Evolutionary conservation across 1,139 yeast genomes (phyloP), one percentile per base, ranked within the genome.

Genomic region (Wickerhamiella infanticola): DNA sequence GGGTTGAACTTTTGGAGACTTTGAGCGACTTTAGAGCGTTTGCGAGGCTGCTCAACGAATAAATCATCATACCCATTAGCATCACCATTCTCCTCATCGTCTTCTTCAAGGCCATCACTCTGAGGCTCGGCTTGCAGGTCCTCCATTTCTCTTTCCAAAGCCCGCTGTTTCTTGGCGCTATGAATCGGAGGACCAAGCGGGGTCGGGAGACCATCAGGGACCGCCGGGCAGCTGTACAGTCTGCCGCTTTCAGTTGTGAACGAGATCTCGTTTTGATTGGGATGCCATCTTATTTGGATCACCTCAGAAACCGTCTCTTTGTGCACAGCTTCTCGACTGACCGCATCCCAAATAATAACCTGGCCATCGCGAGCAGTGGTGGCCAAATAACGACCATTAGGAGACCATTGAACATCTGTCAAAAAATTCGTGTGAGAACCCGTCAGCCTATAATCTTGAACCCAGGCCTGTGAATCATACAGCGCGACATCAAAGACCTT

Each of bases 351-450:
- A n/a, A 83, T 58, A 7, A 71, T 60, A n/a, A 83, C 55, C 25
- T 61, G 60, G 37, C 73, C 71, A 46, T 71, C 73, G 66, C 72
- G 23, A 72, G 67, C n/a, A 7, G 60, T 50, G 4, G 62, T 53
- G 0, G 85, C 88, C 23, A 83, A 51, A 51, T 65, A 71, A 4
- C 68, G 66, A 36, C 81, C 81, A 53, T 73, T 68, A 24, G 82
- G 78, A 5, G 82, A 76, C 67, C 82, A 74, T 41, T 68, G 64
- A 40, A 79, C 53, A 45, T 74, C 79, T 1, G 74, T 68, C 13
- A 80, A 63, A 6, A 66, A 62, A 3, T 64, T 59, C 18, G 58
- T 60, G 44, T 66, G 73, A 18, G 48, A 51, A 39, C 40, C 46
- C n/a, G 29, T 2, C 3, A 50, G 41, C 11, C 53, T 46, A 33